Evolutionary conservation across 768 basidiomycete species (phyloP), one percentile per base, ranked within the genome.

Genomic region (Baorangia bicolor): DNA sequence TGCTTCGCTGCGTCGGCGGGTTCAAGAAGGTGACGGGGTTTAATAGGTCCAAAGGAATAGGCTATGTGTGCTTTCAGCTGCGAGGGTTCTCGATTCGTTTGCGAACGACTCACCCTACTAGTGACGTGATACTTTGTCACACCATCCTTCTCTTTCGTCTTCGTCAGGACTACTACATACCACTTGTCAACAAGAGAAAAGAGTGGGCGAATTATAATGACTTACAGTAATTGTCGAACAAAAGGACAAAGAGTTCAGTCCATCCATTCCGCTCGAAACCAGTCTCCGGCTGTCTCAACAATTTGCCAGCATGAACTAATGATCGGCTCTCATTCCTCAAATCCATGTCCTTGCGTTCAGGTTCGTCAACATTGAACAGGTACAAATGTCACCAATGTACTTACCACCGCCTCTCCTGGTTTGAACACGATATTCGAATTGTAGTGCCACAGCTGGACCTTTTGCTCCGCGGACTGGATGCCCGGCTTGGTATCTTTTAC

Each of bases 161-260:
- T 95, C 13, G 92, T 93, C 81, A 94, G 83, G 33, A 95, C 91
- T 71, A 95, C 94, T 94, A 64, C 7, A 61, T 23, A 45, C 14
- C 18, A 23, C 33, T 18, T 21, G 28, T 69, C 35, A 75, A 41
- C 20, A 41, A 23, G n/a, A 44, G n/a, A 28, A 13, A 11, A 16
- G 12, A 21, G 13, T 0, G 16, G 8, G 23, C 0, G 27, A 23
- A 27, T 31, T 11, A 35, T n/a, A 14, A 14, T 27, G 14, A 74
- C 91, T 71, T 56, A 93, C 94, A 71, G 64, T 98, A 99, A 64
- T 98, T 94, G 71, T 99, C 97, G 63, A 99, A 97, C 3, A 99
- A 76, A 50, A 98, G 78, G 9, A 96, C 88, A 58, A 87, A 90
- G 8, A 96, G 79, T 70, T 98, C 94, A 41, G 84, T 86, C 92